Base-by-base conservation (phyloP, 225 moss, liverwort and hornwort genomes). In the Physcomitrium patens region DNA sequence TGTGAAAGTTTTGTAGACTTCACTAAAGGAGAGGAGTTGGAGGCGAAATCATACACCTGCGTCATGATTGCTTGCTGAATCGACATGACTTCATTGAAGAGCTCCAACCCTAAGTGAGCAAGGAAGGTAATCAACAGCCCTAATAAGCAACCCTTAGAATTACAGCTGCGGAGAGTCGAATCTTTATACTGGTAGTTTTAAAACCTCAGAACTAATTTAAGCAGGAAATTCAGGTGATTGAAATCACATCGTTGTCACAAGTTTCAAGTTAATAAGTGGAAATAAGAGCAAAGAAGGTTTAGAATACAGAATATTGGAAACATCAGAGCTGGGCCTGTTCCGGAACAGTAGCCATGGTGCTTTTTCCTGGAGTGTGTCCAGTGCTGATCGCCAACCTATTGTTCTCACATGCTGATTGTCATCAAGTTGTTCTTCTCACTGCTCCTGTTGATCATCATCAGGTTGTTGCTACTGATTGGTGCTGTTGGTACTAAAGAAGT, bases 41-140 rank as follows among this genome's bases (percentile, higher is more conserved):
- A 63, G 13, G 67, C 73, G 18, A 83, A 67, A 41, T 58, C 59
- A 24, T 50, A 60, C 65, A 57, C 69, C 42, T 51, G 73, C 55
- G 77, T 52, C 77, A 82, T 75, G 66, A 47, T 80, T 61, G 81
- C 72, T 81, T 70, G 66, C 12, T 45, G 56, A 63, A 53, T 63
- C 14, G 62, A 37, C 79, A 74, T 79, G 54, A 55, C 45, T 3
- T 12, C 27, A 12, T 45, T 15, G 22, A 43, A 5, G 56, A 23
- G 5, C 2, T 56, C 0, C 41, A 3, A 23, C 44, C 8, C 41
- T 2, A 52, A 62, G 44, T 31, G 27, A 65, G 63, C 22, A 8
- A 37, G 20, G 26, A 18, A 24, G 31, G 31, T 50, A 27, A 8
- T 68, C 19, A 51, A 37, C 44, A 72, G 73, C 65, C 76, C 76